Conservation (phyloP, 805 yeast species). For the Wickerhamiella dianesei region DNA sequence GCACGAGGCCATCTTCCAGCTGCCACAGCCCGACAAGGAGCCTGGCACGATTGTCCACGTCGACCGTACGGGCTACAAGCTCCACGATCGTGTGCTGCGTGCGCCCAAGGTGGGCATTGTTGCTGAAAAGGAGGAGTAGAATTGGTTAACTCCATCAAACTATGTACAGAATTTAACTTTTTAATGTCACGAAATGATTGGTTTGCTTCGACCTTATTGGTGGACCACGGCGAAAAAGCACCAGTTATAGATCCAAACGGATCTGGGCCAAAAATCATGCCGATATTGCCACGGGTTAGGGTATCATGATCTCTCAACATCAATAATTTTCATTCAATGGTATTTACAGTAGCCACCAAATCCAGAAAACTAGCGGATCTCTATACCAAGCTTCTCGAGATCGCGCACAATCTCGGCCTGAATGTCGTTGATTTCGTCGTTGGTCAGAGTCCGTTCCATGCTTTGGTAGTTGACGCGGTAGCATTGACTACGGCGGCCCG, state of each 20-base stretch:
- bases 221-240: too few species aligned
- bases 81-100: conserved; percentile 78
- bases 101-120: conserved; percentile 96
- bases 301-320: too few species aligned
- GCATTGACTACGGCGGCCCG: conserved; percentile 63
- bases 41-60: conserved; percentile 89
- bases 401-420: conserved; percentile 52
- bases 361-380: conserved; percentile 44
- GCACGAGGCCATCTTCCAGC: conserved; percentile 87
- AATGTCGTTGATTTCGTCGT: conserved; percentile 63
- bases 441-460: conserved; percentile 85
- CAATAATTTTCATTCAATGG: too few species aligned
- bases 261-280: too few species aligned
- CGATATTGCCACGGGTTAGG: too few species aligned
- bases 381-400: conserved; percentile 44
- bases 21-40: conserved; percentile 74
- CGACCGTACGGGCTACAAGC: conserved; percentile 77
- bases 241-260: too few species aligned
- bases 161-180: not conserved
- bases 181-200: not conserved
- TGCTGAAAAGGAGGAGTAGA: conserved; percentile 34
- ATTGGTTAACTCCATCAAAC: not conserved
- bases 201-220: too few species aligned
- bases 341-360: too few species aligned
- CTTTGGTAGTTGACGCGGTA: conserved; percentile 87